Conservation (phyloP, 78 protist species). For the Dictyostelium discoideum region dicty_2.7 NC_007090.3:4183001-4183500, state of each 20-base stretch:
- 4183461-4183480: background rate
- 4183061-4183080: background rate
- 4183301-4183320: background rate
- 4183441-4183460: background rate
- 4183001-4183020: background rate
- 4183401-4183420: background rate
- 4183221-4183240: background rate
- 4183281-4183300: background rate
- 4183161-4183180: background rate
- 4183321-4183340: no score
- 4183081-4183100: background rate
- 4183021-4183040: background rate
- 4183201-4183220: background rate
- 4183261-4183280: background rate
- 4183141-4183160: background rate
- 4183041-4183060: background rate
- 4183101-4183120: background rate
- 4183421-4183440: background rate
- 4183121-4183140: background rate
- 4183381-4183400: no score
- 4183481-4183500: background rate
- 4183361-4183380: no score
- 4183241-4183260: background rate
- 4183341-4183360: no score
- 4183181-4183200: background rate